Evolutionary conservation across 1,139 yeast genomes (phyloP), one percentile per base, ranked within the genome.

Genomic region (Sugiyamaella sp.): DNA sequence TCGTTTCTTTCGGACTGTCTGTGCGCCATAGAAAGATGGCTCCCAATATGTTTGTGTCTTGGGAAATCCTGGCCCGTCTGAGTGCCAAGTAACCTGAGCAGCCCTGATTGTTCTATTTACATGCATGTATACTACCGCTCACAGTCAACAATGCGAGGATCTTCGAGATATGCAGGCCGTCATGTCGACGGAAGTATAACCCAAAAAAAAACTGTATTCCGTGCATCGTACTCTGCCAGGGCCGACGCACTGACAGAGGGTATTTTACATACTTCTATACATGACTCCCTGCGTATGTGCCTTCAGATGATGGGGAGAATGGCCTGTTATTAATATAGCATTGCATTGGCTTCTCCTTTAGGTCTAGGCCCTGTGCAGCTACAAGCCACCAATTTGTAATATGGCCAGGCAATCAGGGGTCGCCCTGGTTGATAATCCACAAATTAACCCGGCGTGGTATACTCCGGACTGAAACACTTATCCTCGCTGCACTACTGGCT

Each of bases 201-300:
- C 35, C 35, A 29, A 29, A 29, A 4, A 29, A 12, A 8, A n/a
- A n/a, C n/a, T 12, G 14, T 8, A 4, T 29, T 29, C 35, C n/a
- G 35, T 29, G 35, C 35, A n/a, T n/a, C n/a, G 35, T 29, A 12
- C 10, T 24, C 35, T 29, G 35, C 35, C 35, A 29, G 35, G 35
- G 35, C 35, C 8, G 35, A 29, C 35, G 35, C 35, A 29, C 35
- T 14, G 14, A 29, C 14, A 6, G 35, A 12, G 35, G 35, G 4
- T 10, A 12, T 4, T 29, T 5, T 29, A 29, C 14, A 29, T 8
- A 14, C n/a, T 12, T 29, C 35, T 29, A 14, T 29, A 29, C 35
- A 29, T 29, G 35, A n/a, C n/a, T 29, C n/a, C n/a, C 35, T 29
- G 35, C n/a, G n/a, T 14, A 29, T 29, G 35, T 29, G n/a, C 35